These are phyloP conservation scores for Trichoderma aggressivum DNA, from an alignment of 2,329 filamentous ascomycete species.

Conservation along the genomic window DNA sequence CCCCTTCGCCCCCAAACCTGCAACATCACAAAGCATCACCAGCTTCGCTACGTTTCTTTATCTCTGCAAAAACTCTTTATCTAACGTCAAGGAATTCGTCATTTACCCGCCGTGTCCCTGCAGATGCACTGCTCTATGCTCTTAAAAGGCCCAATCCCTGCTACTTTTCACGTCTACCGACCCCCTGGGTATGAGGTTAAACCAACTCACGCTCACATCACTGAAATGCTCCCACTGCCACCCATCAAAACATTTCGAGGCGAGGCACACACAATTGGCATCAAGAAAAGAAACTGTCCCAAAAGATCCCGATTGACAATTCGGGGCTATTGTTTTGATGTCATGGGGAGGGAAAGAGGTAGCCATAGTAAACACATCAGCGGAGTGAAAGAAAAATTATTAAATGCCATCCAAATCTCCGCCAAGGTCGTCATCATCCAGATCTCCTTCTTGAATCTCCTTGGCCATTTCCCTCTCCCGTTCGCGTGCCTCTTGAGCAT, in stretches of 20 bases:
- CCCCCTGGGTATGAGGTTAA: neutral
- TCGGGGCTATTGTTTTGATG: conserved; percentile 10
- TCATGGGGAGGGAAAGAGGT: neutral
- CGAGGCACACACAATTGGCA: neutral
- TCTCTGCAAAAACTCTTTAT: neutral
- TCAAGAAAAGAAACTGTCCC: neutral
- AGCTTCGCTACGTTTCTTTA: neutral
- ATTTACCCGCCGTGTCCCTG: neutral
- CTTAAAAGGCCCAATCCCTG: neutral
- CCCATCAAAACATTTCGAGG: neutral
- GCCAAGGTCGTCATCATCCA: conserved; percentile 93
- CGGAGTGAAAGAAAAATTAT: conserved; percentile 27
- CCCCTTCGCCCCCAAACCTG: neutral
- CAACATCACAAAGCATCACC: neutral
- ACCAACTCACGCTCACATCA: neutral
- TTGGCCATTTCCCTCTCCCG: conserved; percentile 95
- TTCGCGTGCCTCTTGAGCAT: conserved; percentile 95
- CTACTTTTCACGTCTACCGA: neutral
- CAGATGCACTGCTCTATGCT: neutral
- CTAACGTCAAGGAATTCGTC: neutral
- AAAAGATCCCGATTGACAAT: neutral
- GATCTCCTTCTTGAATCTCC: conserved; percentile 96
- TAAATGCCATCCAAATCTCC: conserved; percentile 97
- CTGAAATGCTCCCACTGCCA: neutral
- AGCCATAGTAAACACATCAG: conserved; percentile 22